Conservation (phyloP, 768 basidiomycete species). For the Tylopilus subfusipes region DNA sequence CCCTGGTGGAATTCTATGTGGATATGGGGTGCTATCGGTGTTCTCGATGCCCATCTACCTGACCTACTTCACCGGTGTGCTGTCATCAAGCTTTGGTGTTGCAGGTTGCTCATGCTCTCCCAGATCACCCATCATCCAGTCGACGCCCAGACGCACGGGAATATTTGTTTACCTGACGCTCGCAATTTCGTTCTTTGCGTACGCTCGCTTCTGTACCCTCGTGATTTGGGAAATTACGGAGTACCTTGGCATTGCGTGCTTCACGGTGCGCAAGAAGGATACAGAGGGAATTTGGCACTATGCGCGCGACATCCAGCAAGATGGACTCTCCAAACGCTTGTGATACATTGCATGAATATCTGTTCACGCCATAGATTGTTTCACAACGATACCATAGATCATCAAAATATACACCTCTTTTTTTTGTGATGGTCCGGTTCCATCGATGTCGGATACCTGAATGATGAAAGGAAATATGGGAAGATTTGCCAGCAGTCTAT, state of each 20-base stretch:
- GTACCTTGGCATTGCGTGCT: conserved; percentile 91
- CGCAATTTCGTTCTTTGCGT: conserved; percentile 62
- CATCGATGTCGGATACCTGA: background rate
- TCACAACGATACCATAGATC: background rate
- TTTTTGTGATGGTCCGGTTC: background rate
- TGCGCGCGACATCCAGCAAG: conserved; percentile 27
- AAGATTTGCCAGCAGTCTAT: no score
- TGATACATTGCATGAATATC: conserved; percentile 6
- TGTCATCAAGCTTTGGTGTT: conserved; percentile 4
- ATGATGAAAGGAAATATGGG: background rate
- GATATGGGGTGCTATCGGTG: conserved; percentile 74
- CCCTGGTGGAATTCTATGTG: conserved; percentile 88
- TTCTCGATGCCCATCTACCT: conserved; percentile 79
- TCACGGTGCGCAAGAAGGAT: conserved; percentile 87
- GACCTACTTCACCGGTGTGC: conserved; percentile 62
- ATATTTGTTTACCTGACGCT: conserved; percentile 74
- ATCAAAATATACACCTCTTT: background rate
- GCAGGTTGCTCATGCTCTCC: background rate
- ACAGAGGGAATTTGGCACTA: conserved; percentile 57
- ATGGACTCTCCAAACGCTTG: conserved; percentile 20
- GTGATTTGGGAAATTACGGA: conserved; percentile 88
- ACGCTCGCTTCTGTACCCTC: conserved; percentile 73
- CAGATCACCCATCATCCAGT: conserved; percentile 73
- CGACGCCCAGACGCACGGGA: conserved; percentile 54
- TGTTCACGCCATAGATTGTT: background rate